Conservation (phyloP, 257 asterid species). For the Asclepias syriaca region DNA sequence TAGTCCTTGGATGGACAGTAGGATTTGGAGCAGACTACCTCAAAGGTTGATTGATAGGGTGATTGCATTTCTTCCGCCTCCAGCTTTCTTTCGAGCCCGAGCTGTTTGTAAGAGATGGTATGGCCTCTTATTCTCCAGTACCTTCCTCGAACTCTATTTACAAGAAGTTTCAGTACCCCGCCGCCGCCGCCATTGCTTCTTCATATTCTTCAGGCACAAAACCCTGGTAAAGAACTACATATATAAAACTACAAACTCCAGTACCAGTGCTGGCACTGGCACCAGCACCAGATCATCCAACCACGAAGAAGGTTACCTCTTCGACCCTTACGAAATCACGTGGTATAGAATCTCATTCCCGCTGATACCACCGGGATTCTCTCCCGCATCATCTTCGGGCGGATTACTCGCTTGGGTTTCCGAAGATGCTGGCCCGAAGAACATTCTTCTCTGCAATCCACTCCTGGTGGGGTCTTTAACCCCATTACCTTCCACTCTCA, state of each 20-base stretch:
- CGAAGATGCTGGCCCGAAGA: conserved; percentile 75
- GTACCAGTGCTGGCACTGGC: background rate
- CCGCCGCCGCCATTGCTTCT: conserved; percentile 58
- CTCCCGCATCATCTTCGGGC: conserved; percentile 69
- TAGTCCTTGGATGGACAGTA: conserved; percentile 63
- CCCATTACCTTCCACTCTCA: conserved; percentile 65
- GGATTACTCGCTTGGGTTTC: conserved; percentile 78
- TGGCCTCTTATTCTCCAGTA: conserved; percentile 53
- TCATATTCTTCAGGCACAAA: conserved; percentile 70
- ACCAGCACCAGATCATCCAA: background rate
- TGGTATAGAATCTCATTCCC: conserved; percentile 69
- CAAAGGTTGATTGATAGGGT: conserved; percentile 62
- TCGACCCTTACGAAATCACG: conserved; percentile 51
- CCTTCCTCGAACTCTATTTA: conserved; percentile 63
- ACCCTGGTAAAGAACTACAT: conserved; percentile 34
- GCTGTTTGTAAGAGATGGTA: conserved; percentile 88
- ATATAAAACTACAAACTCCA: conserved; percentile 23
- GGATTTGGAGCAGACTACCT: conserved; percentile 86
- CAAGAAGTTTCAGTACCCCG: conserved; percentile 38
- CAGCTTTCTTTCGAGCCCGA: conserved; percentile 77
- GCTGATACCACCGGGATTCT: conserved; percentile 59
- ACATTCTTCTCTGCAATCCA: conserved; percentile 65
- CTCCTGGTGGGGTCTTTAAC: conserved; percentile 41
- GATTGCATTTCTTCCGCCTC: conserved; percentile 74
- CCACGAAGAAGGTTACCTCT: conserved; percentile 52